Conservation (phyloP, 306 rosid species). For the Pyrus betulifolia region DNA sequence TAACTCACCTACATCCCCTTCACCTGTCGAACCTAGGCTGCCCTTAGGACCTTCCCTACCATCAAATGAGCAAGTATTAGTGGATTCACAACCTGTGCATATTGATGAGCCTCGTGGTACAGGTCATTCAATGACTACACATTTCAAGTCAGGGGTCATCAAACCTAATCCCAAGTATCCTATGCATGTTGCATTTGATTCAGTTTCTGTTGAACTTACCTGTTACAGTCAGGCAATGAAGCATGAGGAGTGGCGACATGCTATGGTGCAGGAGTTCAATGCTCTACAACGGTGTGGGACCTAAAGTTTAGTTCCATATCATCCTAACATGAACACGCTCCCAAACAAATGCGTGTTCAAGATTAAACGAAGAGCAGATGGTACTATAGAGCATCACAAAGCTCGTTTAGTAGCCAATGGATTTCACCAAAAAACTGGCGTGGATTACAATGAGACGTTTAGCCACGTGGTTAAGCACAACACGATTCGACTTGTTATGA, state of each 20-base stretch:
- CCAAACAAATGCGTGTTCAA: background rate
- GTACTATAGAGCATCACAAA: background rate
- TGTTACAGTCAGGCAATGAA: background rate
- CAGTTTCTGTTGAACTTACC: background rate
- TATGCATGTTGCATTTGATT: too few species aligned
- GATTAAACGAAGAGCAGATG: background rate
- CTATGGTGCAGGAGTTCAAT: background rate
- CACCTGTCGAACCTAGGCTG: too few species aligned
- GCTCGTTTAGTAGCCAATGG: background rate
- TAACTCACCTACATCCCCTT: too few species aligned
- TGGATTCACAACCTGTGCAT: too few species aligned
- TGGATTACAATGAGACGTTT: background rate
- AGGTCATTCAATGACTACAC: too few species aligned
- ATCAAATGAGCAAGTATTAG: too few species aligned
- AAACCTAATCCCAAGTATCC: too few species aligned
- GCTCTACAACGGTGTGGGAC: background rate
- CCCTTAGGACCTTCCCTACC: too few species aligned
- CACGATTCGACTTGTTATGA: background rate
- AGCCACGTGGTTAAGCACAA: background rate
- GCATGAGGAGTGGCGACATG: background rate
- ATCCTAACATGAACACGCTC: background rate
- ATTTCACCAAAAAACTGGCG: background rate
- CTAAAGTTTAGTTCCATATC: background rate
- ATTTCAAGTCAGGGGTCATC: too few species aligned
- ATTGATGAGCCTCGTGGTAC: too few species aligned